A percentile compares a stretch with the other conserved stretches of the same genome.
These are phyloP conservation scores for Coniochaeta prunicola DNA, from an alignment of 2,329 filamentous ascomycete species.

Conservation along the genomic window DNA sequence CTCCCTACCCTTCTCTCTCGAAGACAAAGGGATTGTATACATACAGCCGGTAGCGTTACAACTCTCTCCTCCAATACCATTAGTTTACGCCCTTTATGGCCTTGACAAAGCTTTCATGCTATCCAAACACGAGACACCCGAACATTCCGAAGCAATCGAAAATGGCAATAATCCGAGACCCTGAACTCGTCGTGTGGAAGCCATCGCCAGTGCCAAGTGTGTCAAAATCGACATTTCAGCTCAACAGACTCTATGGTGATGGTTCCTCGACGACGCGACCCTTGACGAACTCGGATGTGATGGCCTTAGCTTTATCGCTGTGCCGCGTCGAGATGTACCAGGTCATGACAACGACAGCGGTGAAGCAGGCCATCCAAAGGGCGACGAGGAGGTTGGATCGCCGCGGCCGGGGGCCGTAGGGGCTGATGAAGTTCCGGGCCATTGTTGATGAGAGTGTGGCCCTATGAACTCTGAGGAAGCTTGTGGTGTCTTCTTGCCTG, in stretches of 20 bases:
- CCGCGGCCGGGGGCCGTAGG: conserved; percentile 11
- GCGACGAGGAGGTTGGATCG: conserved; percentile 11
- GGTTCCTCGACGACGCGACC: background rate
- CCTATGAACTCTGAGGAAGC: background rate
- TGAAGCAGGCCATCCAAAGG: conserved; percentile 13
- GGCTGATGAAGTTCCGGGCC: conserved; percentile 7
- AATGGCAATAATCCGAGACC: background rate
- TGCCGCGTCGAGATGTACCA: conserved; percentile 15
- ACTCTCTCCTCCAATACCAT: background rate
- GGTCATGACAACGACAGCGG: conserved; percentile 10
- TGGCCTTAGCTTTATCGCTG: conserved; percentile 6
- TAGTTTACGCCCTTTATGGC: background rate
- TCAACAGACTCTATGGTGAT: background rate
- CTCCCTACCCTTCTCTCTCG: background rate
- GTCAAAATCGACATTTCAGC: background rate
- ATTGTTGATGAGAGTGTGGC: conserved; percentile 1
- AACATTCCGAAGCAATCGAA: background rate
- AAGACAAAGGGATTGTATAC: background rate
- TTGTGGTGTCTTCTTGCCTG: background rate
- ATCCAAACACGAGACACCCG: background rate
- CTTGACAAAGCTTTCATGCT: background rate
- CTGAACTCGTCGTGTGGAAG: background rate
- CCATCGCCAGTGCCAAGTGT: background rate
- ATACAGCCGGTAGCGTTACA: background rate
- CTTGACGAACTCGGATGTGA: conserved; percentile 9